Evolutionary conservation across 2,329 filamentous ascomycete species (phyloP), one percentile per base, ranked within the genome.

Genomic region (Botryotinia narcissicola): DNA sequence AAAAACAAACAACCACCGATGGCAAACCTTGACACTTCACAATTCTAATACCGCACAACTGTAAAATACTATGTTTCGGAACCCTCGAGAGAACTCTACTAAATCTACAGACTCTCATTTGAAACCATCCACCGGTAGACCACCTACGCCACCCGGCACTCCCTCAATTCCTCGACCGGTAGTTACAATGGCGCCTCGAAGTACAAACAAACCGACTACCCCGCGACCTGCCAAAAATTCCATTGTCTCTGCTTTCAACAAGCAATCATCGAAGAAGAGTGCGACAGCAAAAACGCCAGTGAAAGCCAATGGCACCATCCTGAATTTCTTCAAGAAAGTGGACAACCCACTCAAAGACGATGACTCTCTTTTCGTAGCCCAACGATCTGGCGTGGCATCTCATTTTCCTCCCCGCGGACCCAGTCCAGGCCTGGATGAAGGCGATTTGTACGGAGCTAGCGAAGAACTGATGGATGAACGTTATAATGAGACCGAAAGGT

Each of bases 261-360:
- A 70, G 37, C 76, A 75, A 62, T 74, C 64, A 37, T 48, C 72
- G 6, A 79, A 78, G 62, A 81, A 80, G 46, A 70, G 71, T n/a
- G 46, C 74, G 16, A 67, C 70, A 70, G 62, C 72, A 25, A 80
- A 78, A 61, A 73, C 76, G 20, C 74, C 76, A 14, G 75, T 67
- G 8, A 81, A 79, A 72, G 83, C 84, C 0, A 93, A 93, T 78
- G 85, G 86, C 10, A 93, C 90, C 75, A 93, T 94, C 46, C 82
- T 93, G 22, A 93, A 83, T 75, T 94, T 93, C 81, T 94, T 94
- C 80, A 90, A 92, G 79, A 94, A 93, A 79, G 85, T 88, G 0
- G 87, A 87, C 20, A 82, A 82, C 0, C 82, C 78, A 18, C 40
- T 81, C 70, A 83, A 87, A 73, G 86, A 91, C 75, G 71, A 72